phyloP scores from a whole-genome alignment of 768 basidiomycete genomes.

The Trichaptum fuscoviolaceum region DNA sequence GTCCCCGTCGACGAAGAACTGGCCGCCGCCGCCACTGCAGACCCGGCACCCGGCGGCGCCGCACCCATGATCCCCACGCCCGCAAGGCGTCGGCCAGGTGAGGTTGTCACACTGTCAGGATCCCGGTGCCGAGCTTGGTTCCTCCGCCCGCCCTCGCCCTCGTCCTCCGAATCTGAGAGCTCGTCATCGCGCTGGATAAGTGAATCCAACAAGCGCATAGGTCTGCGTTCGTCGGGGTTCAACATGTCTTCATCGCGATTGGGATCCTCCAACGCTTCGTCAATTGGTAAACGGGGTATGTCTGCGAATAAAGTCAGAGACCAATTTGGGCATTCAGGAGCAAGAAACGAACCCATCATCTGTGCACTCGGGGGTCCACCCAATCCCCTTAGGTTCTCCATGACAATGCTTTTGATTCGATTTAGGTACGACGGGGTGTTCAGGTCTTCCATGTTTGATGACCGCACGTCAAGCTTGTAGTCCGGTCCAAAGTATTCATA shows the following conservation, averaged over 20 bases:
- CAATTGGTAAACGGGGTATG: constrained; percentile 78
- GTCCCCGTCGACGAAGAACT: neutral
- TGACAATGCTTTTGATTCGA: constrained; percentile 85
- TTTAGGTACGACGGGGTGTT: constrained; percentile 92
- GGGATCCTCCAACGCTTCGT: constrained; percentile 76
- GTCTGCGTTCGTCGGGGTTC: constrained; percentile 69
- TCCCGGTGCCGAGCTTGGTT: constrained; percentile 59
- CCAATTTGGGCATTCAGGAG: neutral
- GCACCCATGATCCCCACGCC: constrained; percentile 69
- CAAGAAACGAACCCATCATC: constrained; percentile 59
- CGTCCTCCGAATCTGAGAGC: constrained; percentile 96
- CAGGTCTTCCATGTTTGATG: constrained; percentile 93
- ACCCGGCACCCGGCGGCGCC: constrained; percentile 24
- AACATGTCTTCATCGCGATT: constrained; percentile 81
- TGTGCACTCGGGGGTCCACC: constrained; percentile 92
- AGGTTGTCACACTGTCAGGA: constrained; percentile 37
- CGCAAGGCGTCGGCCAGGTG: constrained; percentile 46
- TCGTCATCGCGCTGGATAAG: constrained; percentile 81
- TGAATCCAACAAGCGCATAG: constrained; percentile 72
- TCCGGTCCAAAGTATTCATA: constrained; percentile 99
- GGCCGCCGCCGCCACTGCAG: neutral
- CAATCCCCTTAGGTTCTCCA: constrained; percentile 83
- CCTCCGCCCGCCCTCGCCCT: constrained; percentile 82
- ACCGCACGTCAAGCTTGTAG: constrained; percentile 90
- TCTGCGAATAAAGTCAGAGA: constrained; percentile 38